Evolutionary conservation across 805 yeast genomes (phyloP).

Genomic region (Kuraishia hungarica): DNA sequence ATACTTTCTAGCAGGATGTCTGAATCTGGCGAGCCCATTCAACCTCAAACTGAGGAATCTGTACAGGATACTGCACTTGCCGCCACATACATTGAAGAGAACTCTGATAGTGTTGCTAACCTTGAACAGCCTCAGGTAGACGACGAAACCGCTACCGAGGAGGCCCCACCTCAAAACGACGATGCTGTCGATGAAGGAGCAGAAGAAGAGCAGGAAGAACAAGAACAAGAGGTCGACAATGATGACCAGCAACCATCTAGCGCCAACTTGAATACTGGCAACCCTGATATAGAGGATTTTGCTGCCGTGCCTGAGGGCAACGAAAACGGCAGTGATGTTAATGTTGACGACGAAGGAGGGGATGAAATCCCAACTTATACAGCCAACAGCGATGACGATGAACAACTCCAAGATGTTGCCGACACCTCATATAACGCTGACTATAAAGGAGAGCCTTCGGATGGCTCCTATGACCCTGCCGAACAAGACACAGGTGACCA

Average conservation of each 20-base stretch:
- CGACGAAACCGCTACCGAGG: neutral
- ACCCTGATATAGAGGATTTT: neutral
- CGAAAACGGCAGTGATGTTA: neutral
- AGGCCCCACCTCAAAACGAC: neutral
- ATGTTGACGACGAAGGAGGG: neutral
- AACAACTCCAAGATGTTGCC: neutral
- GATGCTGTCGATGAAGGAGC: neutral
- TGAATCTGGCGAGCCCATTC: neutral
- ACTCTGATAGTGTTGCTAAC: neutral
- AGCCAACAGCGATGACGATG: neutral
- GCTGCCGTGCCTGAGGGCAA: neutral
- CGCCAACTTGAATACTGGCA: neutral
- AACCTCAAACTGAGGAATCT: neutral
- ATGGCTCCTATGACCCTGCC: neutral
- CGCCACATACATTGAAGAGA: neutral
- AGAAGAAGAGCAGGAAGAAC: neutral
- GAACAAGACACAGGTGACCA: neutral
- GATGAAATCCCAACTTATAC: neutral
- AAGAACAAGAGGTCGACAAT: too few species aligned
- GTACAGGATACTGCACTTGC: neutral
- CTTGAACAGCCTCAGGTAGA: neutral
- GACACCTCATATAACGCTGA: neutral
- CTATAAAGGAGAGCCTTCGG: neutral
- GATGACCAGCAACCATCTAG: neutral
- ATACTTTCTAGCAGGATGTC: neutral